These are phyloP conservation scores for Phtheirospermum japonicum DNA, from an alignment of 257 asterid species.

Conservation along the genomic window DNA sequence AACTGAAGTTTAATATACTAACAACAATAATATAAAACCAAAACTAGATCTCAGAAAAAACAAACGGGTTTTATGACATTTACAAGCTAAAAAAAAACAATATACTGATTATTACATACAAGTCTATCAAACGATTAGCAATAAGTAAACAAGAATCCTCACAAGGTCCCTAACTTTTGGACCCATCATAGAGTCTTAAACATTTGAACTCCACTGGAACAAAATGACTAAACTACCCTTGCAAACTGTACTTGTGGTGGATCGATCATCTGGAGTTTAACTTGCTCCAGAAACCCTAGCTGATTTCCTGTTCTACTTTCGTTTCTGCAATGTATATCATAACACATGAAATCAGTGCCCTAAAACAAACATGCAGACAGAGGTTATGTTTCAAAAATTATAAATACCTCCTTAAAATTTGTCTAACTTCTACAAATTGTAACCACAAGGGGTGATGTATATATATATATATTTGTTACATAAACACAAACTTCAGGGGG, in stretches of 20 bases:
- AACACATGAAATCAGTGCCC: not conserved
- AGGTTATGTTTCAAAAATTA: not conserved
- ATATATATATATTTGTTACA: too few species aligned
- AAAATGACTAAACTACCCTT: constrained; percentile 11
- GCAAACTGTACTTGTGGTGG: not conserved
- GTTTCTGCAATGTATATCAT: constrained; percentile 33
- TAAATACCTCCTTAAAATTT: not conserved
- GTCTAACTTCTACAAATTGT: too few species aligned
- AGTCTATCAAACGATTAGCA: not conserved
- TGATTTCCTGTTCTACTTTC: constrained; percentile 29
- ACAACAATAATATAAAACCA: not conserved
- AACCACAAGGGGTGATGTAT: too few species aligned
- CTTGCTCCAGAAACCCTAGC: constrained; percentile 25
- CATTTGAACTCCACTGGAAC: constrained; percentile 14
- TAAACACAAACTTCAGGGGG: too few species aligned
- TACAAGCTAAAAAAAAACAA: constrained; percentile 20
- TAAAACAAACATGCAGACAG: too few species aligned
- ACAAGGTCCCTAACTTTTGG: constrained; percentile 23
- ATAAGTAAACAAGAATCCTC: constrained; percentile 18
- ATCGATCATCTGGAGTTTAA: constrained; percentile 4
- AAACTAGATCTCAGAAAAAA: not conserved
- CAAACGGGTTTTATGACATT: not conserved
- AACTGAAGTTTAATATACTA: not conserved
- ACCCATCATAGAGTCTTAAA: constrained; percentile 5
- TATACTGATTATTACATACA: constrained; percentile 14